These are phyloP conservation scores for Capronia coronata DNA, from an alignment of 2,329 filamentous ascomycete species.

Conservation along the genomic window DNA sequence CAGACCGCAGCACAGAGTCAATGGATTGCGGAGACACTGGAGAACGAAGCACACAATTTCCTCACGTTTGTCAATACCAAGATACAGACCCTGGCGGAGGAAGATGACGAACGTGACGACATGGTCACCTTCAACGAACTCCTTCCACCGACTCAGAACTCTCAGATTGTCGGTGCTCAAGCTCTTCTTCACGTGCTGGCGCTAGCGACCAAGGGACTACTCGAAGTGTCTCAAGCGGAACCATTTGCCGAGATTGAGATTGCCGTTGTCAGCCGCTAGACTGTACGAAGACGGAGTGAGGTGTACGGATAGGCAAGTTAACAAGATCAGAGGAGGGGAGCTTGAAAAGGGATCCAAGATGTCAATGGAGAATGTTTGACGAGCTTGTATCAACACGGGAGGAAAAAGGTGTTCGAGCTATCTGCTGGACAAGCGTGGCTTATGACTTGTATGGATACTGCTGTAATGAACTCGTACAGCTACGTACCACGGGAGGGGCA, in stretches of 20 bases:
- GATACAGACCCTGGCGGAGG: constrained; percentile 33
- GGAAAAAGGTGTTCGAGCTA: too few species aligned
- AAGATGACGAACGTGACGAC: constrained; percentile 16
- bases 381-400: not conserved
- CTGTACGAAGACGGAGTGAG: not conserved
- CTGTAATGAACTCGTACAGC: too few species aligned
- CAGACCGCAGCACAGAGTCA: constrained; percentile 44
- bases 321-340: not conserved
- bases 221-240: constrained; percentile 56
- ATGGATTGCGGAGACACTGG: constrained; percentile 47
- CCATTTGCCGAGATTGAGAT: constrained; percentile 33
- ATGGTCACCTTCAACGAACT: constrained; percentile 57
- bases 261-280: constrained; percentile 12
- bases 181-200: constrained; percentile 68
- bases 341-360: not conserved
- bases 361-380: not conserved
- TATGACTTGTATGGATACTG: not conserved
- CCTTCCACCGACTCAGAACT: constrained; percentile 53
- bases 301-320: not conserved
- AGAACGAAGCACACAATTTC: constrained; percentile 57
- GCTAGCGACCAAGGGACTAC: constrained; percentile 59
- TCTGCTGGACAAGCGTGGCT: not conserved
- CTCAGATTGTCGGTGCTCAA: constrained; percentile 60
- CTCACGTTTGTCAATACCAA: constrained; percentile 51
- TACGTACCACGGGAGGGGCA: too few species aligned